Evolutionary conservation across 371 early-diverging fungal species (phyloP), one percentile per base, ranked within the genome.

Genomic region (Apophysomyces ossiformis): DNA sequence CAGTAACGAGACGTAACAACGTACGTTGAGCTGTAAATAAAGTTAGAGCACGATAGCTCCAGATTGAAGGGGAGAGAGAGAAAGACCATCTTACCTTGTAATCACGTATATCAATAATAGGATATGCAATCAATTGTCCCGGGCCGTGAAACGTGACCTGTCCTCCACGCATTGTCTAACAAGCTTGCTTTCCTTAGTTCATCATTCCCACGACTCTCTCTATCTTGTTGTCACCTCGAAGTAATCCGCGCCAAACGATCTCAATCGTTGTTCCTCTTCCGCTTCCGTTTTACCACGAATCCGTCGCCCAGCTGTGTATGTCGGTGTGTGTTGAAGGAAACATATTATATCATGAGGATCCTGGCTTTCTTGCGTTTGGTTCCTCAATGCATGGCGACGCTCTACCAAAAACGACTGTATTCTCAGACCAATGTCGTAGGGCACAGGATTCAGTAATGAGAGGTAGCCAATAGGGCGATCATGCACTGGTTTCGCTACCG

Each of bases 91-190:
- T 45, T 82, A 87, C 90, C 72, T 86, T 69, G 60, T 78, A 82
- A 58, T 84, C 82, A 54, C 88, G 85, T 39, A 99, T 79, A 69
- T 96, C 84, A 9, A 98, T 43, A 50, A 95, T 95, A 3, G 99
- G 99, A 73, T 99, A 99, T 9, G 90, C 95, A 26, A 99, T 94
- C 43, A 99, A 79, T 79, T 99, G 99, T 0, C 98, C 98, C 3
- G 98, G 99, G 0, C 98, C 98, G 81, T 99, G 99, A 71, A 91
- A 99, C 0, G 99, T 99, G 6, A 91, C 87, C 78, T 99, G 93
- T 6, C 99, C 99, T 18, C 99, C 99, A 12, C 98, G 83, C 75
- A 86, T 76, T 0, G 89, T 87, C 81, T 85, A 66, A 21, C 9
- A 12, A 2, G 2, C 32, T 16, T 26, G 13, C 5, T 45, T 13